phyloP scores from a whole-genome alignment of 2,329 filamentous ascomycete species.

The Curvularia lunata region DNA sequence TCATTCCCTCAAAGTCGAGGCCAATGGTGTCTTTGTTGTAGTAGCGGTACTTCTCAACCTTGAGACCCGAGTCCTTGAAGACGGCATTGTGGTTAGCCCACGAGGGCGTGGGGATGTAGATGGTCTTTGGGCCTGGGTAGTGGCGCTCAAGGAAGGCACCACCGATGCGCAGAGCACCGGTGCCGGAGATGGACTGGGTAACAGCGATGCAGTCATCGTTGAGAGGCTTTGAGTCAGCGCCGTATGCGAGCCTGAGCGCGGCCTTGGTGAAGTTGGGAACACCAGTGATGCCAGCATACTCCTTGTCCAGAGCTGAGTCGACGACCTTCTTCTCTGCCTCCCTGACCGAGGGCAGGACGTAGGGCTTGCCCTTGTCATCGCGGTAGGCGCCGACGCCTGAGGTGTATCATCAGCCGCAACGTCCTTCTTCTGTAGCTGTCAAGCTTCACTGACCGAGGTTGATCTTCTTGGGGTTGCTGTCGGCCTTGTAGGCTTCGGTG shows the following conservation, averaged over 20 bases:
- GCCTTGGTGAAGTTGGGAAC: slow-evolving; percentile 92
- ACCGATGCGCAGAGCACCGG: slow-evolving; percentile 92
- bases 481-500: slow-evolving; percentile 99
- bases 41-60: slow-evolving; percentile 96
- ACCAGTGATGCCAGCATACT: slow-evolving; percentile 97
- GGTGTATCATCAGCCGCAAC: slow-evolving; percentile 29
- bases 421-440: background rate
- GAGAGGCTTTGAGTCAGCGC: slow-evolving; percentile 76
- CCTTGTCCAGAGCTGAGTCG: slow-evolving; percentile 82
- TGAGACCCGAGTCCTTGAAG: slow-evolving; percentile 89
- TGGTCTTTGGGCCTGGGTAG: slow-evolving; percentile 89
- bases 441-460: slow-evolving; percentile 73
- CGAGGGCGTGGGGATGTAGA: slow-evolving; percentile 94
- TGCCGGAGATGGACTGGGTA: slow-evolving; percentile 98
- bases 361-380: slow-evolving; percentile 97
- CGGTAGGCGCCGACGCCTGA: slow-evolving; percentile 95
- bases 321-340: slow-evolving; percentile 88
- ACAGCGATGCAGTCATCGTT: slow-evolving; percentile 79
- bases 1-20: slow-evolving; percentile 93
- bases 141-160: slow-evolving; percentile 91
- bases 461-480: slow-evolving; percentile 93
- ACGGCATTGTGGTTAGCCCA: slow-evolving; percentile 99
- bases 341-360: slow-evolving; percentile 92
- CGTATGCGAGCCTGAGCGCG: slow-evolving; percentile 90
- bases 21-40: slow-evolving; percentile 99